These are phyloP conservation scores for Cutaneotrichosporon daszewskae DNA, from an alignment of 1,284 basidiomycete species.

Conservation along the genomic window DNA sequence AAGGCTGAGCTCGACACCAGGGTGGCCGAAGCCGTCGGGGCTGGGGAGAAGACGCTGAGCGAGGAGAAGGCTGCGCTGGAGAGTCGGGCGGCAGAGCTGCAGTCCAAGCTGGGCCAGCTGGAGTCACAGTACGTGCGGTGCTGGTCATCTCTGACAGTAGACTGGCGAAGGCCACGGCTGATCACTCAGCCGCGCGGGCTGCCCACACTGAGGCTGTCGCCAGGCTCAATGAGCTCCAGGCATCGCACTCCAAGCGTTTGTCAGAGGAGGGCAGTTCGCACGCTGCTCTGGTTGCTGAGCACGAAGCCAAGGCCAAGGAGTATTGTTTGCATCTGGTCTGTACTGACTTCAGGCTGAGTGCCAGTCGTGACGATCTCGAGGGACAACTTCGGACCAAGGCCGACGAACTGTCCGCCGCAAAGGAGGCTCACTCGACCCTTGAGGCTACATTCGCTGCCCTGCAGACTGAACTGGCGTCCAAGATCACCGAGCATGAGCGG, in stretches of 20 bases:
- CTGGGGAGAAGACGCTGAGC: conserved; percentile 8
- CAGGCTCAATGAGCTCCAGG: conserved; percentile 14
- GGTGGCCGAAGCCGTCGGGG: conserved; percentile 8
- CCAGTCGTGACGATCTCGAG: conserved; percentile 17
- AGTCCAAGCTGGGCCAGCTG: conserved; percentile 16
- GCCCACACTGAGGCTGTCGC: conserved; percentile 5
- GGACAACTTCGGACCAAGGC: conserved; percentile 11
- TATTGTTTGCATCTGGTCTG: conserved; percentile 1
- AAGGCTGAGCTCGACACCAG: conserved; percentile 23
- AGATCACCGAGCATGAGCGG: conserved; percentile 4
- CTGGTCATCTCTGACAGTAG: not conserved
- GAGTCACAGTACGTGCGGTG: conserved; percentile 25
- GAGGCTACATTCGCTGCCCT: conserved; percentile 8
- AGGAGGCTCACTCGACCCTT: conserved; percentile 5
- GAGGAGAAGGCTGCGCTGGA: conserved; percentile 21
- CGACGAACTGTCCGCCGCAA: conserved; percentile 6
- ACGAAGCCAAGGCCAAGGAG: conserved; percentile 15
- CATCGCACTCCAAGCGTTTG: conserved; percentile 7
- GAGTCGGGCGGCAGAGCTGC: conserved; percentile 17
- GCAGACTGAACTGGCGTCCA: conserved; percentile 12
- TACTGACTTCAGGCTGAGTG: conserved; percentile 9
- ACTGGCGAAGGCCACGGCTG: conserved; percentile 9
- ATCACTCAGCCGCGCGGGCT: conserved; percentile 5
- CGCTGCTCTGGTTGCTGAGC: conserved; percentile 2
- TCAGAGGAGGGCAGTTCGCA: conserved; percentile 4